Percentiles rank a stretch among this genome's conserved stretches.
phyloP scores from a whole-genome alignment of 345 rosid genomes.

The Nephelium lappaceum region DNA sequence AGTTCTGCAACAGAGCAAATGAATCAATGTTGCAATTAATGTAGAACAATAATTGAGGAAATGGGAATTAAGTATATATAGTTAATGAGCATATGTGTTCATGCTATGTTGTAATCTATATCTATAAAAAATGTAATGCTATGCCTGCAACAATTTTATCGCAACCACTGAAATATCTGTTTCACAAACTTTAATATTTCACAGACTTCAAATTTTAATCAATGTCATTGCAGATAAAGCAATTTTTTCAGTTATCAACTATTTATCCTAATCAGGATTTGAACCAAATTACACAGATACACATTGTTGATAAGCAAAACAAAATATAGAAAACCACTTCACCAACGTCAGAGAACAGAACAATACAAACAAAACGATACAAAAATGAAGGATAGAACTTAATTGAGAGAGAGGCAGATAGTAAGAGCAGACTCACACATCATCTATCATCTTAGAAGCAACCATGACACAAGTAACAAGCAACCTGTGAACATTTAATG shows the following conservation, averaged over 20 bases:
- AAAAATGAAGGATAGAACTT: background rate
- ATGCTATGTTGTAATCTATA: no score
- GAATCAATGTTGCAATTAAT: no score
- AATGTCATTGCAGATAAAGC: background rate
- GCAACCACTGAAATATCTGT: background rate
- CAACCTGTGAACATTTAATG: constrained; percentile 78
- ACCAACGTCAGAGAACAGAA: no score
- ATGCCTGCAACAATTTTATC: background rate
- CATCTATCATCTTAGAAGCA: constrained; percentile 90
- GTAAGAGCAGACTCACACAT: constrained; percentile 61
- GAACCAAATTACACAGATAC: background rate
- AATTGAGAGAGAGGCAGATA: background rate
- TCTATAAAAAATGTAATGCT: no score
- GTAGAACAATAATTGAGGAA: no score
- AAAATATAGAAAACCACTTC: background rate
- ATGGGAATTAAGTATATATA: no score
- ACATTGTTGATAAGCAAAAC: background rate
- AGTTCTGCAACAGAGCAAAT: background rate
- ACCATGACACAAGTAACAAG: constrained; percentile 86
- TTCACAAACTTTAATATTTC: background rate
- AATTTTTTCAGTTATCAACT: no score
- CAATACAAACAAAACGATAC: background rate
- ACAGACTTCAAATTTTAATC: no score
- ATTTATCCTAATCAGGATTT: no score
- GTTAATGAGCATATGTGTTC: no score